Percentiles rank a stretch among this genome's conserved stretches.
Conservation (phyloP, 805 yeast genomes). For the Schizosaccharomyces pombe region DNA sequence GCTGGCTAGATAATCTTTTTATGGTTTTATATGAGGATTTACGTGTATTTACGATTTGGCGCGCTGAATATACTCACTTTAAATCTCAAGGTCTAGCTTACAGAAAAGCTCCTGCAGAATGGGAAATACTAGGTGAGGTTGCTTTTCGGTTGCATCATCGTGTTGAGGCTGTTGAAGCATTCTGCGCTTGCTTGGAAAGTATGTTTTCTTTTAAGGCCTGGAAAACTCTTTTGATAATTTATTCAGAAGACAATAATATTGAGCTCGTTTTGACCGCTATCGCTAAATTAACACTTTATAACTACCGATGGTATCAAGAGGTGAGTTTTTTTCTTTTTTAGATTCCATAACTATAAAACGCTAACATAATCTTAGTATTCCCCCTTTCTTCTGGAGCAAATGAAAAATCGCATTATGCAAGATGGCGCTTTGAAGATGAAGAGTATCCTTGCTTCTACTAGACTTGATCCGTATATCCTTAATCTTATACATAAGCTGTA, state of each 20-base stretch:
- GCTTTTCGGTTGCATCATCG: constrained; percentile 67
- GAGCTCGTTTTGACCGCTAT: constrained; percentile 39
- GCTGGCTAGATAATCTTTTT: constrained; percentile 59
- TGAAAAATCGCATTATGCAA: constrained; percentile 8
- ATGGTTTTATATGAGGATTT: constrained; percentile 45
- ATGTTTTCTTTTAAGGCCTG: constrained; percentile 68
- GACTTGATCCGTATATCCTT: constrained; percentile 34
- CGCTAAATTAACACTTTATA: constrained; percentile 82
- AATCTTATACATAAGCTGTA: constrained; percentile 29
- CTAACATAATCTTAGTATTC: constrained; percentile 6
- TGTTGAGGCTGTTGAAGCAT: constrained; percentile 74
- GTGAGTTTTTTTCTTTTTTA: constrained; percentile 1
- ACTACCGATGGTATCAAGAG: constrained; percentile 90
- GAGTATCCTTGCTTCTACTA: constrained; percentile 44
- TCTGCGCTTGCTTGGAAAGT: constrained; percentile 40
- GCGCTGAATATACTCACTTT: constrained; percentile 70
- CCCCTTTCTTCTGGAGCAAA: constrained; percentile 8
- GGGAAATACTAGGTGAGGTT: constrained; percentile 77
- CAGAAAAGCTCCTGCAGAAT: constrained; percentile 57
- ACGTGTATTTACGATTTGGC: constrained; percentile 67
- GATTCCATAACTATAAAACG: background rate
- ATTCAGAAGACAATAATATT: constrained; percentile 19
- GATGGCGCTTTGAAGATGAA: constrained; percentile 11
- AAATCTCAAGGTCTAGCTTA: constrained; percentile 68
- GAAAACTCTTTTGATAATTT: constrained; percentile 45